Conservation (phyloP, 495 filamentous ascomycete species). For the Neurospora sp. region DNA sequence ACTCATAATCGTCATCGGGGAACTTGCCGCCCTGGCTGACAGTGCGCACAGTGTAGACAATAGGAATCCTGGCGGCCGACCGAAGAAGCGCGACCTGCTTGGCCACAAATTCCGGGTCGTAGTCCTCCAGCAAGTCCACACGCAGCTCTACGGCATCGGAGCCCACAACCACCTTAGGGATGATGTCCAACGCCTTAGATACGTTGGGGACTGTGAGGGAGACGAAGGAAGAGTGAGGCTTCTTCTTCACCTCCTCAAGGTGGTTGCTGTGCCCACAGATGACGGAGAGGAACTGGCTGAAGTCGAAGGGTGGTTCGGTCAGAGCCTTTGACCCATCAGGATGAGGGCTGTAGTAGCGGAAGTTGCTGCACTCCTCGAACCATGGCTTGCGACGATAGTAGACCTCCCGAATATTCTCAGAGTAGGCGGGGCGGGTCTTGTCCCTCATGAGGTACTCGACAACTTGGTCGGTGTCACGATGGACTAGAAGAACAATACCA, state of each 20-base stretch:
- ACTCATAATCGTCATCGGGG: slow-evolving; percentile 62
- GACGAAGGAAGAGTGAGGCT: slow-evolving; percentile 82
- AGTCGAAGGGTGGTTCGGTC: slow-evolving; percentile 61
- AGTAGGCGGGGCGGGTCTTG: slow-evolving; percentile 85
- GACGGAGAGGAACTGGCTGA: slow-evolving; percentile 62
- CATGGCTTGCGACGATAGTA: slow-evolving; percentile 87
- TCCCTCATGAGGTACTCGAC: slow-evolving; percentile 86
- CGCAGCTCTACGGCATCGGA: slow-evolving; percentile 90
- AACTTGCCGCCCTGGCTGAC: slow-evolving; percentile 80
- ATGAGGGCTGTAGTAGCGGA: slow-evolving; percentile 78
- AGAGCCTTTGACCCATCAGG: slow-evolving; percentile 46
- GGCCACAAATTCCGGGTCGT: slow-evolving; percentile 62
- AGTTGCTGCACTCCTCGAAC: slow-evolving; percentile 91
- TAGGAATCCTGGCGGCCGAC: slow-evolving; percentile 61
- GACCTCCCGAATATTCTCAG: slow-evolving; percentile 87
- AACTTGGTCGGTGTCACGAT: slow-evolving; percentile 77
- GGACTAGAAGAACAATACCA: slow-evolving; percentile 82
- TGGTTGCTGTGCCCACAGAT: slow-evolving; percentile 61
- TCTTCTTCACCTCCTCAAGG: slow-evolving; percentile 55
- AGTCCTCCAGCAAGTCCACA: slow-evolving; percentile 83
- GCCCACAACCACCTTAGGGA: slow-evolving; percentile 69
- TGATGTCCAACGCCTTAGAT: slow-evolving; percentile 45
- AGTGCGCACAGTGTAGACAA: slow-evolving; percentile 91
- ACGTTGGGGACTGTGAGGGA: slow-evolving; percentile 78
- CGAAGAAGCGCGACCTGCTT: slow-evolving; percentile 76